Evolutionary conservation across 495 filamentous ascomycete genomes (phyloP).

Genomic region (Geopyxis carbonaria): DNA sequence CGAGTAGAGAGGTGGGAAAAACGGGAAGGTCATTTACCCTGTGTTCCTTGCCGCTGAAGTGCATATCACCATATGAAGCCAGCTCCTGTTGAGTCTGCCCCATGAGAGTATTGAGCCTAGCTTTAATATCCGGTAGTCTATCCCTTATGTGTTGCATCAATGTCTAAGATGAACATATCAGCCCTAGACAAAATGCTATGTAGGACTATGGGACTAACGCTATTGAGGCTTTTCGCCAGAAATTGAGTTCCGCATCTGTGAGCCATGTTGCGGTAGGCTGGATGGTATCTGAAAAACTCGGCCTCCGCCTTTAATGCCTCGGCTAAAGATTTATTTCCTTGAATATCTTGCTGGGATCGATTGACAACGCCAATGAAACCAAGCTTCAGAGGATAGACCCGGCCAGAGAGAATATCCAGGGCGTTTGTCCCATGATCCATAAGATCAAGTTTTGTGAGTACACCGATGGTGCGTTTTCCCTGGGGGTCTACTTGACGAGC

Average conservation of each 20-base stretch:
- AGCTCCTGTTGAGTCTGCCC: conserved; percentile 98
- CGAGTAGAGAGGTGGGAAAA: not conserved
- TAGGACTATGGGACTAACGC: too few species aligned
- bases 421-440: conserved; percentile 99
- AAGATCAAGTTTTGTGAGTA: conserved; percentile 90
- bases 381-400: conserved; percentile 91
- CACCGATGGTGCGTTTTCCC: conserved; percentile 86
- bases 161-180: conserved; percentile 29
- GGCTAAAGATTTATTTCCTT: conserved; percentile 75
- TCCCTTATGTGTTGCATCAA: conserved; percentile 95
- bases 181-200: not conserved
- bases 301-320: conserved; percentile 79
- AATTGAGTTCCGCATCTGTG: conserved; percentile 88
- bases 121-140: conserved; percentile 92
- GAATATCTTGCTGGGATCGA: conserved; percentile 95
- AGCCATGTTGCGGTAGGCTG: conserved; percentile 92
- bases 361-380: conserved; percentile 98
- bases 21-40: conserved; percentile 27
- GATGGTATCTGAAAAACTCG: conserved; percentile 94
- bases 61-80: conserved; percentile 93
- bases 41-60: conserved; percentile 95
- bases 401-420: conserved; percentile 84
- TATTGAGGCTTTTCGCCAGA: conserved; percentile 85
- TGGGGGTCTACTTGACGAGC: conserved; percentile 93
- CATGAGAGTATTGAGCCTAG: conserved; percentile 92